phyloP scores from a whole-genome alignment of 202 grass and related monocot species.

The Digitaria exilis region DNA sequence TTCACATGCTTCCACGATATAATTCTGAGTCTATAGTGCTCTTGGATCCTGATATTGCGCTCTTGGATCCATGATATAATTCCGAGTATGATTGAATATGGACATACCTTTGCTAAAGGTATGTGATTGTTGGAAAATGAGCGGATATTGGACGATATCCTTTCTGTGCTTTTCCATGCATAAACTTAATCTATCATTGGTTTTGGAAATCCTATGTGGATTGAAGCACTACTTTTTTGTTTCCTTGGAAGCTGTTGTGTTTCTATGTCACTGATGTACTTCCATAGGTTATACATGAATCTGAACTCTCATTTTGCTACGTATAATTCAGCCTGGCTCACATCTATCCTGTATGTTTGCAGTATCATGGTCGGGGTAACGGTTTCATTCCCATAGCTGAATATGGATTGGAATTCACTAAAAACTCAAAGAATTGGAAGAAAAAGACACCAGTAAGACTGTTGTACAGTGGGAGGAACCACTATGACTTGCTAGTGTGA shows the following conservation, averaged over 20 bases:
- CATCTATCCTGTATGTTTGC: slow-evolving; percentile 30
- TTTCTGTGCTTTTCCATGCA: slow-evolving; percentile 8
- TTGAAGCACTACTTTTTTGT: background rate
- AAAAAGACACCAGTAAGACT: slow-evolving; percentile 78
- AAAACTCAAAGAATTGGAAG: slow-evolving; percentile 60
- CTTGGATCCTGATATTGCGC: slow-evolving; percentile 30
- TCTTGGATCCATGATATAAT: slow-evolving; percentile 18
- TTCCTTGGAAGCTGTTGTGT: background rate
- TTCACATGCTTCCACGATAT: slow-evolving; percentile 8
- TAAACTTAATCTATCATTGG: background rate
- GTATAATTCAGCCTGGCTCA: background rate
- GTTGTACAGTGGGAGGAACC: slow-evolving; percentile 80
- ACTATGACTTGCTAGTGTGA: slow-evolving; percentile 88
- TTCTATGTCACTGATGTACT: background rate
- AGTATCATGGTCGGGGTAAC: slow-evolving; percentile 72
- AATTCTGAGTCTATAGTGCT: background rate
- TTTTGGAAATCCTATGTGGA: background rate
- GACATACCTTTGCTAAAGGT: background rate
- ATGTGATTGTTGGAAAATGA: background rate
- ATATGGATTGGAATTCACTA: slow-evolving; percentile 82
- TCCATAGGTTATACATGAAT: background rate
- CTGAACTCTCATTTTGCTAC: background rate
- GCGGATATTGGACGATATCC: background rate
- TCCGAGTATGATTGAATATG: slow-evolving; percentile 1
- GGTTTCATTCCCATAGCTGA: slow-evolving; percentile 94